Evolutionary conservation across 1,284 basidiomycete genomes (phyloP).

Genomic region (Ganoderma resinaceum): DNA sequence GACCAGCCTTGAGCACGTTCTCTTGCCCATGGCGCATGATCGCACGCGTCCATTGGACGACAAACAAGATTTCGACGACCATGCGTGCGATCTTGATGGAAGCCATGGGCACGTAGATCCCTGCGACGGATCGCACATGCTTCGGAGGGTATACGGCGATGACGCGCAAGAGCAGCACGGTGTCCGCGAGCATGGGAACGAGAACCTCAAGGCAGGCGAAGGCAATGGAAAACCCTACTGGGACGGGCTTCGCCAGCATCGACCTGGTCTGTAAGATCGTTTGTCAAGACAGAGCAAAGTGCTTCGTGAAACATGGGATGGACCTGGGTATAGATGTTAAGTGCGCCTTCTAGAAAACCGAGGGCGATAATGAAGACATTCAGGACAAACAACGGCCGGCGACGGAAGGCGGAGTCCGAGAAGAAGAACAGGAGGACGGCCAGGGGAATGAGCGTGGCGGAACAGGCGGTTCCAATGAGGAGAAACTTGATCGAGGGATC

Average conservation of each 20-base stretch:
- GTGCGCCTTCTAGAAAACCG: slow-evolving; percentile 24
- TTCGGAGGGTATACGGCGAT: slow-evolving; percentile 11
- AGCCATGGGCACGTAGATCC: slow-evolving; percentile 10
- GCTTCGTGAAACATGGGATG: neutral
- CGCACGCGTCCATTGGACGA: neutral
- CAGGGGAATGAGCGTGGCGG: slow-evolving; percentile 32
- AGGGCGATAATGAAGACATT: slow-evolving; percentile 35
- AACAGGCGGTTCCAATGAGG: slow-evolving; percentile 30
- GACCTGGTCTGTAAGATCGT: neutral
- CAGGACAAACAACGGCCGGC: slow-evolving; percentile 40
- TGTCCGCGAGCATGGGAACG: slow-evolving; percentile 10
- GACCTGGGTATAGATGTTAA: slow-evolving; percentile 24
- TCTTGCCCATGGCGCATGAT: neutral
- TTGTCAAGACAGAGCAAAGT: neutral
- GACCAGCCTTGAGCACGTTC: neutral
- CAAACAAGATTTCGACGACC: slow-evolving; percentile 2
- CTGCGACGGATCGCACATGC: neutral
- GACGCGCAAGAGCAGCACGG: slow-evolving; percentile 13
- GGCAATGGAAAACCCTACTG: neutral
- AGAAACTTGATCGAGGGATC: slow-evolving; percentile 31
- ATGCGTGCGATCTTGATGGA: slow-evolving; percentile 14
- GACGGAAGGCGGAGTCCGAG: slow-evolving; percentile 30
- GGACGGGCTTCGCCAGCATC: slow-evolving; percentile 2
- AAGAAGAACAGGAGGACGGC: slow-evolving; percentile 37
- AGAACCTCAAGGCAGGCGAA: slow-evolving; percentile 7